Evolutionary conservation across 192 early-diverging fungal species (phyloP), one percentile per base, ranked within the genome.

Genomic region (Kickxella alabastrina): DNA sequence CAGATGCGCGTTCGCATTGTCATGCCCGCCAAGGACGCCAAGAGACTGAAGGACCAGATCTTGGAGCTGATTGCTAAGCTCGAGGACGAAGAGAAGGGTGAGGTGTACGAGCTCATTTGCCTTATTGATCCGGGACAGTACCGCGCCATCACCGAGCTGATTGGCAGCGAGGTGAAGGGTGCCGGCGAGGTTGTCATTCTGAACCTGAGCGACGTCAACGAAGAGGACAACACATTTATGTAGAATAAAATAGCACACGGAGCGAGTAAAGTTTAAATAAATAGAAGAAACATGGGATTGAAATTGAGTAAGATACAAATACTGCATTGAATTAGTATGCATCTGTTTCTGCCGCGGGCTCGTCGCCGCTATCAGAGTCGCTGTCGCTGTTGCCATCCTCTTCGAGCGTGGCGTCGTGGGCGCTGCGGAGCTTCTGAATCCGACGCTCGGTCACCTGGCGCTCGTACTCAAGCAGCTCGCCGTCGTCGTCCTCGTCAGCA

Each of bases 111-210:
- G 44, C 46, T 62, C 10, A 48, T 65, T 5, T 65, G 83, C 24
- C 52, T 89, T 39, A 87, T 98, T 52, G 94, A 97, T 76, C 97
- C 97, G 2, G 95, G 97, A 38, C 85, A 92, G 53, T 98, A 88
- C 68, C 79, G 92, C 42, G 60, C 63, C 0, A 79, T 99, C 19
- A 83, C 77, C n/a, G 95, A 96, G 17, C 49, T 95, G 26, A 50
- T 99, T n/a, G 80, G 87, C 47, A 64, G 68, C 10, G 92, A 95
- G 53, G 87, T 87, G 24, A 92, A 87, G 53, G 95, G 95, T 36
- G 81, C 86, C 24, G 93, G 91, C 27, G 82, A 89, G 52, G 68
- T 99, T 15, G 97, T 93, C 57, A 80, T 99, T 41, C 79, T 96
- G 59, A 90, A 76, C 58, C 63, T 92, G 36, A 80, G 81, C 43